Conservation (phyloP, 441 rosid species). For the Adansonia grandidieri region DNA sequence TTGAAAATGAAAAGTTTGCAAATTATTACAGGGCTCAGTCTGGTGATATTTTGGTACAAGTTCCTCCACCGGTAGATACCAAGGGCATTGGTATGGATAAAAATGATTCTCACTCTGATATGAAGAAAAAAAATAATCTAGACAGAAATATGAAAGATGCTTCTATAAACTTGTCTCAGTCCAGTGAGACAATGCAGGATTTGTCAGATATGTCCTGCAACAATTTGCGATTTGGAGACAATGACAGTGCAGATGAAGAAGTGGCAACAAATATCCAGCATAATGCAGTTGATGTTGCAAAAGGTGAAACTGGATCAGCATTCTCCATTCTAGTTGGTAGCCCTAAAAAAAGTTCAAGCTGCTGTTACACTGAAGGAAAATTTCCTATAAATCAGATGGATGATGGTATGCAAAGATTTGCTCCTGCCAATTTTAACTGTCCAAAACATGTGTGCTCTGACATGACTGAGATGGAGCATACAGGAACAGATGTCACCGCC, state of each 20-base stretch:
- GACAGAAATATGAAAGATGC: conserved; percentile 32
- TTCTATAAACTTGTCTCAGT: conserved; percentile 35
- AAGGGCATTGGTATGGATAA: conserved; percentile 29
- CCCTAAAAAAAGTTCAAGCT: conserved; percentile 29
- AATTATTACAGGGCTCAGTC: conserved; percentile 50
- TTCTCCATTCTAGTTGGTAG: conserved; percentile 26
- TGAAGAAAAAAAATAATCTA: conserved; percentile 35
- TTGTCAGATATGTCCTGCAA: conserved; percentile 30
- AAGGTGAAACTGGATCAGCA: conserved; percentile 30
- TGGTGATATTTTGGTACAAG: conserved; percentile 41
- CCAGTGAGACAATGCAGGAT: conserved; percentile 35
- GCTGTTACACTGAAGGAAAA: conserved; percentile 26
- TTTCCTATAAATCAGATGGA: conserved; percentile 31
- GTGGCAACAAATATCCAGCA: conserved; percentile 29
- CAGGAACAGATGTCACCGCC: conserved; percentile 25
- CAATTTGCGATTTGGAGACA: conserved; percentile 23
- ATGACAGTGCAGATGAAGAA: conserved; percentile 24
- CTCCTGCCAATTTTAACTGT: conserved; percentile 25
- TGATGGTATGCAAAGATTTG: conserved; percentile 29
- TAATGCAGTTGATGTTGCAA: conserved; percentile 24
- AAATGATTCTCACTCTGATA: conserved; percentile 35
- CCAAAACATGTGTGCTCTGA: conserved; percentile 25
- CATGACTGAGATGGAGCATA: conserved; percentile 23
- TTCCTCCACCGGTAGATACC: conserved; percentile 30
- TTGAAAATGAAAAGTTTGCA: conserved; percentile 26